Evolutionary conservation across 768 basidiomycete genomes (phyloP), one percentile per base, ranked within the genome.

Genomic region (Russula ochroleuca): DNA sequence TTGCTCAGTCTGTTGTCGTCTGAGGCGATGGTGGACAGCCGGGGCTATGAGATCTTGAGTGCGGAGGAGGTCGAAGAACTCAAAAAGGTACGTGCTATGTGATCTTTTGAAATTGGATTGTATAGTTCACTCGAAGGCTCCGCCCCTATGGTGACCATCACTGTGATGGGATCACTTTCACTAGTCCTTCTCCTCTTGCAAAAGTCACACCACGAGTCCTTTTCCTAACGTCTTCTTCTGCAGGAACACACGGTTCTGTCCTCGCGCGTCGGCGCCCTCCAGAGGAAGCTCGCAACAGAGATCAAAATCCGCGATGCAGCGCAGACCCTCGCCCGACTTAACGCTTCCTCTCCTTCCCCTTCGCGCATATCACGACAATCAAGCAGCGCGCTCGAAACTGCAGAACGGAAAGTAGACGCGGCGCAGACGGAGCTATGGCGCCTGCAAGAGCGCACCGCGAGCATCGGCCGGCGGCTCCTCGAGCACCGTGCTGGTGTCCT

Each of bases 1-100:
- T 80, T 98, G 67, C 82, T 97, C 72, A 90, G 90, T 72, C 81
- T 99, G 45, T 78, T 98, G 67, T 90, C 94, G 47, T 94, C 94
- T 59, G 94, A 98, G 75, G 96, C 96, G 5, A 84, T 92, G 47
- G 86, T 98, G n/a, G 94, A 98, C 70, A 91, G 91, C 70, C 85
- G 89, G 35, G 84, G 85, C 50, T 91, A 84, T 71, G 85, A 87
- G 58, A 86, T 97, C 23, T 78, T 95, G 49, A 83, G 81, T 59
- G 81, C 86, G 65, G 87, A 90, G 52, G 83, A 87, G 68, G 83
- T 88, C 17, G 86, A 89, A 62, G 82, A 83, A 37, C 77, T 86
- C 67, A 90, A 87, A 75, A 85, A 85, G 79, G 87, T 86, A 64
- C 41, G 79, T 17, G 14, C 78, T 73, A 5, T 33, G 52, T 14